These are phyloP conservation scores for Plenodomus tracheiphilus DNA, from an alignment of 2,329 filamentous ascomycete species.

Conservation along the genomic window DNA sequence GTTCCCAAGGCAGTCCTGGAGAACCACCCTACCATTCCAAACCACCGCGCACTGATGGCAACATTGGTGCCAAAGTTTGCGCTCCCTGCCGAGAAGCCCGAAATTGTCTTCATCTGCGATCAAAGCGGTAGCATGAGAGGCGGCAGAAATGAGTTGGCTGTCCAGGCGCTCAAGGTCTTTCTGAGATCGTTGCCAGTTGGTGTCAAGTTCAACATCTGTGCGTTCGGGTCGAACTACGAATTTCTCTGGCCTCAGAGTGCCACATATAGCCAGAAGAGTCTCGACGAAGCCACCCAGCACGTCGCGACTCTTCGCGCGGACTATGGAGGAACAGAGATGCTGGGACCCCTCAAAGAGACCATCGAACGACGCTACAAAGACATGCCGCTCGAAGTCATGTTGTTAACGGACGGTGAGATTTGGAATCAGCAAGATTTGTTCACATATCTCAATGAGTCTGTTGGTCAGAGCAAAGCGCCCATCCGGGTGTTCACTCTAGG, in stretches of 20 bases:
- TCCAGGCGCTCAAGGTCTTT: conserved; percentile 63
- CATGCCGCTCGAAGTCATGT: conserved; percentile 56
- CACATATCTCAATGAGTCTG: conserved; percentile 50
- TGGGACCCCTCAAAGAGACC: conserved; percentile 51
- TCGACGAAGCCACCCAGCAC: conserved; percentile 50
- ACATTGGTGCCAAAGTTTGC: conserved; percentile 72
- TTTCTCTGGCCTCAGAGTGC: conserved; percentile 56
- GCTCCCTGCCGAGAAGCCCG: conserved; percentile 59
- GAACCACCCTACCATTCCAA: conserved; percentile 62
- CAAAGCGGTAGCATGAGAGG: conserved; percentile 67
- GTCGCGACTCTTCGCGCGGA: conserved; percentile 49
- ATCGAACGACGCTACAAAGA: conserved; percentile 53
- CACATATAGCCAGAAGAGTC: conserved; percentile 51
- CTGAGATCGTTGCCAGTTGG: conserved; percentile 67
- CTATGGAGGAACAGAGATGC: conserved; percentile 60
- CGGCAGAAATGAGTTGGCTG: conserved; percentile 57
- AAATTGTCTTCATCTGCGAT: conserved; percentile 75
- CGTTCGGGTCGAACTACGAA: conserved; percentile 58
- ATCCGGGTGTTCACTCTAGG: conserved; percentile 62
- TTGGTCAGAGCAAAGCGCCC: conserved; percentile 45
- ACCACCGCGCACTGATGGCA: conserved; percentile 69
- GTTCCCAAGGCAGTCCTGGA: conserved; percentile 69
- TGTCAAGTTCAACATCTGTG: conserved; percentile 71
- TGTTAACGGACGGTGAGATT: conserved; percentile 62
- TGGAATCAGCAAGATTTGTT: conserved; percentile 56